Evolutionary conservation across 1,284 basidiomycete genomes (phyloP).

Genomic region (Gomphus sp.): DNA sequence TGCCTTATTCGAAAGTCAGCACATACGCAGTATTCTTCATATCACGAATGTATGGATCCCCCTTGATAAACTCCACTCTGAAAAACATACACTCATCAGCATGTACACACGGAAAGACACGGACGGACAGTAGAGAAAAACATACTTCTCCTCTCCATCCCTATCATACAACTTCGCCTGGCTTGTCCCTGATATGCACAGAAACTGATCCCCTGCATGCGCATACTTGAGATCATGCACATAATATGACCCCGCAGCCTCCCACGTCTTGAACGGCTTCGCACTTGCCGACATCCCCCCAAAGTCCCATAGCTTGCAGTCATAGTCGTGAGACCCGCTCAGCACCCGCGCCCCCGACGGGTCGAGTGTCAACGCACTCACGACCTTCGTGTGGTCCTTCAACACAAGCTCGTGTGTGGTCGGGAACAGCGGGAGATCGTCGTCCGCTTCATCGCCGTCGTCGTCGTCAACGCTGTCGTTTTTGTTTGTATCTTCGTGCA

Average conservation of each 20-base stretch:
- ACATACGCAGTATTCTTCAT: conserved; percentile 92
- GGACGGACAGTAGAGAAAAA: conserved; percentile 15
- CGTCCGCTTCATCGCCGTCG: conserved; percentile 25
- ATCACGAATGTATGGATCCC: conserved; percentile 96
- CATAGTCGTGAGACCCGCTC: conserved; percentile 93
- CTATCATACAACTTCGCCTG: conserved; percentile 86
- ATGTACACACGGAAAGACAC: background rate
- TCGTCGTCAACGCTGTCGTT: conserved; percentile 28
- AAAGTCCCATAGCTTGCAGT: conserved; percentile 98
- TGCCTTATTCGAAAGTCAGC: background rate
- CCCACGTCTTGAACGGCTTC: conserved; percentile 94
- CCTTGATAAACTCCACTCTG: conserved; percentile 85
- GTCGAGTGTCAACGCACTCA: conserved; percentile 88
- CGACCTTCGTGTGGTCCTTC: conserved; percentile 92
- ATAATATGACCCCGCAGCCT: conserved; percentile 89
- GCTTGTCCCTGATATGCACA: conserved; percentile 81
- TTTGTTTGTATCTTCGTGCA: background rate
- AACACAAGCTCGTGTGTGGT: conserved; percentile 82
- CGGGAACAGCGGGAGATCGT: conserved; percentile 55
- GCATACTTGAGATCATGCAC: conserved; percentile 88
- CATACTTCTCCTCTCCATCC: conserved; percentile 85
- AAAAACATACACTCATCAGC: conserved; percentile 11
- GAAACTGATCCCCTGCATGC: conserved; percentile 74
- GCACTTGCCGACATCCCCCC: conserved; percentile 90
- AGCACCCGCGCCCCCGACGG: conserved; percentile 87